A percentile compares a stretch with the other conserved stretches of the same genome.
Conservation (phyloP, 352 stramenopile genomes). For the Thalassiosira sp. region DNA sequence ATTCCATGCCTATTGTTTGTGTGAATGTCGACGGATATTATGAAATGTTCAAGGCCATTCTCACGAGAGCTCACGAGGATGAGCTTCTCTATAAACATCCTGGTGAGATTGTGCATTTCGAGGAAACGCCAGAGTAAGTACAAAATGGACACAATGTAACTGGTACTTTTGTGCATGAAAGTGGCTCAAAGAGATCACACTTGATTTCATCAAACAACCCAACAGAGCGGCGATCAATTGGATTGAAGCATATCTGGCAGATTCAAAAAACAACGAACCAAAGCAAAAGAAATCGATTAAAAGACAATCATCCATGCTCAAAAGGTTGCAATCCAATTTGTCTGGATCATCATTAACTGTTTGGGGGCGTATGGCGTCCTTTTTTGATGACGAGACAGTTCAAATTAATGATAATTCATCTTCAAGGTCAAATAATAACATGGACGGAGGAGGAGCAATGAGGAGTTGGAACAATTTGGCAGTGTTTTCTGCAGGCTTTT, state of each 20-base stretch:
- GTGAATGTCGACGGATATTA: constrained; percentile 82
- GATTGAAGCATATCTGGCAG: constrained; percentile 43
- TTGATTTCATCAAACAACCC: neutral
- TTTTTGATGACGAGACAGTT: constrained; percentile 30
- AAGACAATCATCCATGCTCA: constrained; percentile 32
- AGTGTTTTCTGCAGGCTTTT: constrained; percentile 21
- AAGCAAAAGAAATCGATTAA: constrained; percentile 23
- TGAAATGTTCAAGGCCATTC: constrained; percentile 68
- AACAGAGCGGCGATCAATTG: constrained; percentile 31
- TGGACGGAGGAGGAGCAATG: neutral
- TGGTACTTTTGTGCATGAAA: neutral
- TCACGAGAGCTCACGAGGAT: constrained; percentile 66
- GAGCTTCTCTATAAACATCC: constrained; percentile 64
- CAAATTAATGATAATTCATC: neutral
- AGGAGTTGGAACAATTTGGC: neutral
- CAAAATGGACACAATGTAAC: too few species aligned
- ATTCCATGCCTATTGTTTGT: constrained; percentile 75
- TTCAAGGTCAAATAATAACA: neutral
- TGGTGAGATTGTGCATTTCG: constrained; percentile 76
- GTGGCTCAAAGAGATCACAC: neutral
- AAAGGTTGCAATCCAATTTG: constrained; percentile 45
- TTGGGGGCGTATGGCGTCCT: constrained; percentile 39
- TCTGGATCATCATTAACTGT: constrained; percentile 28
- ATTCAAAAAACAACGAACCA: constrained; percentile 13
- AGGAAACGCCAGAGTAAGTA: constrained; percentile 45